Percentiles rank a stretch among this genome's conserved stretches.
Evolutionary conservation across 345 rosid species (phyloP).

Genomic region (Microcos paniculata): DNA sequence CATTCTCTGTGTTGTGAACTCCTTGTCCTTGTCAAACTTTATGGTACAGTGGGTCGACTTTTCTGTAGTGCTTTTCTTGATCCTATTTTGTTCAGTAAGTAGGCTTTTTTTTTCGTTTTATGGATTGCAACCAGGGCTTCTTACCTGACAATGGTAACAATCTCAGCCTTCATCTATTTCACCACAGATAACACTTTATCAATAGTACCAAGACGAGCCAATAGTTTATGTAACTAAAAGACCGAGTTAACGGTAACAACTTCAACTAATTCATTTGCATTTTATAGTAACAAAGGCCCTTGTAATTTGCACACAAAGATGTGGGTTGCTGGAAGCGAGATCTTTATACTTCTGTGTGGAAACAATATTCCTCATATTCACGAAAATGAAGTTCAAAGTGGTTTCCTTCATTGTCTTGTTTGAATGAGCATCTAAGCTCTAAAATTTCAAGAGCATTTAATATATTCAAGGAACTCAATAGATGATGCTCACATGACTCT

Average conservation of each 20-base stretch:
- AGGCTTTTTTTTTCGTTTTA: too few species aligned
- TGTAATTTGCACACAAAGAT: slow-evolving; percentile 62
- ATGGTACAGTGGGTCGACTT: too few species aligned
- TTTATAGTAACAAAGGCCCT: slow-evolving; percentile 57
- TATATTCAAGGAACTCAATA: slow-evolving; percentile 45
- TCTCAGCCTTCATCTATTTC: slow-evolving; percentile 60
- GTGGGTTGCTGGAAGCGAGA: slow-evolving; percentile 56
- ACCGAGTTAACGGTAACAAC: slow-evolving; percentile 81
- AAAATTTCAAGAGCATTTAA: slow-evolving; percentile 60
- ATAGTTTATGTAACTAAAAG: slow-evolving; percentile 67
- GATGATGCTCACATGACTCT: slow-evolving; percentile 54
- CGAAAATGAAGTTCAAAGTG: slow-evolving; percentile 50
- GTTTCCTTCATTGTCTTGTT: slow-evolving; percentile 49
- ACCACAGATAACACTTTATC: slow-evolving; percentile 63
- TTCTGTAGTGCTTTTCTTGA: too few species aligned
- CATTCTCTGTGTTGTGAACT: too few species aligned
- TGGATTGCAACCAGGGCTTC: too few species aligned
- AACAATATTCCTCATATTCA: slow-evolving; percentile 60
- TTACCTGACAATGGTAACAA: slow-evolving; percentile 78
- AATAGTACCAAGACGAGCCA: slow-evolving; percentile 61
- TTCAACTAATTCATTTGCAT: slow-evolving; percentile 41
- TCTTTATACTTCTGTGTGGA: slow-evolving; percentile 56
- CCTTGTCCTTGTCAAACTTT: too few species aligned
- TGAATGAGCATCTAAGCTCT: slow-evolving; percentile 62
- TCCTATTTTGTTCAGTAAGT: too few species aligned